phyloP scores from a whole-genome alignment of 768 basidiomycete genomes.

The Lentinus brumalis region DNA sequence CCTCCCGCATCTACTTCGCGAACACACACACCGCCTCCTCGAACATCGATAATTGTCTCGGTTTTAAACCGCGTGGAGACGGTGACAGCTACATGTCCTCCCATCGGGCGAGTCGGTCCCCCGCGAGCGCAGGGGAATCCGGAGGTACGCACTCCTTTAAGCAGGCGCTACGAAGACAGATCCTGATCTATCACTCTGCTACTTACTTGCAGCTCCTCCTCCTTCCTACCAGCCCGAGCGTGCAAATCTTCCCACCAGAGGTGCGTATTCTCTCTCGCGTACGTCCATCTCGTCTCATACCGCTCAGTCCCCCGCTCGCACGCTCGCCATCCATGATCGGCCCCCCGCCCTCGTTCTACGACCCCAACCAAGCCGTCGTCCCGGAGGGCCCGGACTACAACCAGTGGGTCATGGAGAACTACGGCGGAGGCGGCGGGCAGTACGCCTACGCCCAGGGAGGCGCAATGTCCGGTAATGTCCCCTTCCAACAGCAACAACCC shows the following conservation, averaged over 20 bases:
- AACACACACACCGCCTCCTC: not conserved
- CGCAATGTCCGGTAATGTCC: constrained; percentile 13
- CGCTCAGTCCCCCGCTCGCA: not conserved
- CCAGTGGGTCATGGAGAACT: constrained; percentile 23
- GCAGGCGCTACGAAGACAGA: constrained; percentile 6
- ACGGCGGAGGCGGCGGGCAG: constrained; percentile 7
- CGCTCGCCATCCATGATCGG: constrained; percentile 23
- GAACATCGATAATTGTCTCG: not conserved
- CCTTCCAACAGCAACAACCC: constrained; percentile 5
- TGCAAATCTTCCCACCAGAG: constrained; percentile 21
- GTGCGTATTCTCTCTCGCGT: constrained; percentile 7
- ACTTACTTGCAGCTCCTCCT: constrained; percentile 8
- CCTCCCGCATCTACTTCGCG: constrained; percentile 2
- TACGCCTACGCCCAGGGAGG: constrained; percentile 4
- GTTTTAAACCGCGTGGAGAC: constrained; percentile 15
- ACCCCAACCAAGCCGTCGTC: constrained; percentile 19
- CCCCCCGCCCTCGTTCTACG: constrained; percentile 25
- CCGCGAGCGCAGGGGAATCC: constrained; percentile 15
- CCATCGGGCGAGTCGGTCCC: constrained; percentile 17
- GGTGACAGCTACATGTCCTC: constrained; percentile 18
- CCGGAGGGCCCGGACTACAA: constrained; percentile 23
- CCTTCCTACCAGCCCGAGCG: no score
- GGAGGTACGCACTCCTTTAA: constrained; percentile 14
- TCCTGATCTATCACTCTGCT: constrained; percentile 18
- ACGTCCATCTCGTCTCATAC: not conserved